phyloP scores from a whole-genome alignment of 768 basidiomycete species.

The Hebeloma cylindrosporum region DNA sequence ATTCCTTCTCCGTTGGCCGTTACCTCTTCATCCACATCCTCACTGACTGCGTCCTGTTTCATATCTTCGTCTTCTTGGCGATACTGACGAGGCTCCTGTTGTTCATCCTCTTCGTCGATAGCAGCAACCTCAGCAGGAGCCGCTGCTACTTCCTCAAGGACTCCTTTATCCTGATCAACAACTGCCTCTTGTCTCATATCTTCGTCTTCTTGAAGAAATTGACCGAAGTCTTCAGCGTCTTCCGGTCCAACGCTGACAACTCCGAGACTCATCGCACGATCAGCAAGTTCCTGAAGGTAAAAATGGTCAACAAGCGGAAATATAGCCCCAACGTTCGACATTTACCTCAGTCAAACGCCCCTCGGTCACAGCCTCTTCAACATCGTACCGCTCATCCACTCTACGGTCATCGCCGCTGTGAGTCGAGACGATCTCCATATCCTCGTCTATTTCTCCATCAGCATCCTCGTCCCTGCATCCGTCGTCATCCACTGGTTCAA shows the following conservation, averaged over 20 bases:
- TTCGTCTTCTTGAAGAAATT: no score
- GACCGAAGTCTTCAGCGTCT: no score
- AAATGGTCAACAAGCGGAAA: background rate
- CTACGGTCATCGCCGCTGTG: slow-evolving; percentile 6
- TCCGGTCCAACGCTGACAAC: slow-evolving; percentile 16
- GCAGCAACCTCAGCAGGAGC: no score
- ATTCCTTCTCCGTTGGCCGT: no score
- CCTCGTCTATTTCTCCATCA: slow-evolving; percentile 17
- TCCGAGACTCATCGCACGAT: slow-evolving; percentile 17
- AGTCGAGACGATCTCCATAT: slow-evolving; percentile 16
- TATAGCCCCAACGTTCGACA: background rate
- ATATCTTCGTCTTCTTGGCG: no score
- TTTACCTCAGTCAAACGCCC: slow-evolving; percentile 31
- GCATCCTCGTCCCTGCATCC: slow-evolving; percentile 14
- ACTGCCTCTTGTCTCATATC: no score
- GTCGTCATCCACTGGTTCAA: slow-evolving; percentile 11
- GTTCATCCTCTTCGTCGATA: slow-evolving; percentile 4
- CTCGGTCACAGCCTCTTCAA: slow-evolving; percentile 35
- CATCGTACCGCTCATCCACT: background rate
- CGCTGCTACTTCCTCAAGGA: no score
- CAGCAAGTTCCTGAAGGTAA: slow-evolving; percentile 20
- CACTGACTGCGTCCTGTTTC: no score
- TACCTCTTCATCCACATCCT: no score
- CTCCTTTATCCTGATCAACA: no score
- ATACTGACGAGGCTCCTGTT: no score